Evolutionary conservation across 202 grass and related monocot genomes (phyloP).

Genomic region (Panicum hallii): DNA sequence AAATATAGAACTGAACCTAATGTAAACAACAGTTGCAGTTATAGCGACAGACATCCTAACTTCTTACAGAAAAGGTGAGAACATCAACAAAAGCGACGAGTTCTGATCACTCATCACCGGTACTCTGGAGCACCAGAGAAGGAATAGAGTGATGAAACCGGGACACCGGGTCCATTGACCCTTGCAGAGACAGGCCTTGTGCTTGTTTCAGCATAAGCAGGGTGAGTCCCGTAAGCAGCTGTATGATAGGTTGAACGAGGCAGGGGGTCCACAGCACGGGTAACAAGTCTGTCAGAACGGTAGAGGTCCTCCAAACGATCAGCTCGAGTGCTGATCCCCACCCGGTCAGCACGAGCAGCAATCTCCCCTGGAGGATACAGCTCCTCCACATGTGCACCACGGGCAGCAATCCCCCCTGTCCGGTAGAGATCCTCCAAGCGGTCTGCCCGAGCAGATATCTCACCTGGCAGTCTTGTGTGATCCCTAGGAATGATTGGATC

Average conservation of each 20-base stretch:
- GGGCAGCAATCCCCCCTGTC: slow-evolving; percentile 8
- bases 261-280: slow-evolving; percentile 34
- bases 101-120: slow-evolving; percentile 30
- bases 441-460: slow-evolving; percentile 38
- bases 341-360: slow-evolving; percentile 18
- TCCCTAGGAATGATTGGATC: slow-evolving; percentile 56
- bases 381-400: slow-evolving; percentile 43
- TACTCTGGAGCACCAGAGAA: slow-evolving; percentile 48
- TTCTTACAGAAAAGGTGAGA: neutral
- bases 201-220: slow-evolving; percentile 45
- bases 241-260: slow-evolving; percentile 19
- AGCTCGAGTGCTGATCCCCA: slow-evolving; percentile 35
- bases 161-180: slow-evolving; percentile 10
- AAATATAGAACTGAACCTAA: neutral
- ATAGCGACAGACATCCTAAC: slow-evolving; percentile 14
- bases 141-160: slow-evolving; percentile 55
- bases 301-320: slow-evolving; percentile 47
- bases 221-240: slow-evolving; percentile 41
- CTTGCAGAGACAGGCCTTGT: slow-evolving; percentile 40
- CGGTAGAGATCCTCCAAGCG: slow-evolving; percentile 40
- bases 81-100: slow-evolving; percentile 19
- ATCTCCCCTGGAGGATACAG: slow-evolving; percentile 42
- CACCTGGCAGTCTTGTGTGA: slow-evolving; percentile 26
- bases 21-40: neutral
- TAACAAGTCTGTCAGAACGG: slow-evolving; percentile 32